Evolutionary conservation across 257 asterid species (phyloP).

Genomic region (Fraxinus anomala): DNA sequence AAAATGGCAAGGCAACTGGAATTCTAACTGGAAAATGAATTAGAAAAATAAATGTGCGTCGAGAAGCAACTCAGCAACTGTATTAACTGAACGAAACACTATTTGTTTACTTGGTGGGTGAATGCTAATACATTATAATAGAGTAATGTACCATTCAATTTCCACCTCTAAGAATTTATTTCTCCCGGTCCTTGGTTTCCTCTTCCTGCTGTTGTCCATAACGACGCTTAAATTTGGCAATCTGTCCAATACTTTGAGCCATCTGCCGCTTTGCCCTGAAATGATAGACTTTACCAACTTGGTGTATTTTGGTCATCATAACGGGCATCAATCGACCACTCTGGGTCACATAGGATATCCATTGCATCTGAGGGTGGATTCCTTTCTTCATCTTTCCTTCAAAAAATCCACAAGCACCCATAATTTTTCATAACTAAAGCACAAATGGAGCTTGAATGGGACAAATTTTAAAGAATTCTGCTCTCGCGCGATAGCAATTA

Average conservation of each 20-base stretch:
- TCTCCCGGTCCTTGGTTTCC: conserved; percentile 34
- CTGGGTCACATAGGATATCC: conserved; percentile 81
- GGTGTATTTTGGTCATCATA: conserved; percentile 70
- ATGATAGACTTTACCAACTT: conserved; percentile 73
- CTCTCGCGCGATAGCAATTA: too few relatives aligned
- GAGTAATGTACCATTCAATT: background rate
- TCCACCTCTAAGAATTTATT: conserved; percentile 24
- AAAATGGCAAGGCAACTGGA: background rate
- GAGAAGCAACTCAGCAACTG: background rate
- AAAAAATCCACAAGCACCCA: conserved; percentile 8
- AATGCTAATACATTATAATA: background rate
- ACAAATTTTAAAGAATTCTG: too few relatives aligned
- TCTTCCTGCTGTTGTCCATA: conserved; percentile 55
- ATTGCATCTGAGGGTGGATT: conserved; percentile 75
- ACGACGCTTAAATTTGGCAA: conserved; percentile 70
- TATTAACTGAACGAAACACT: background rate
- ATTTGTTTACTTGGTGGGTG: background rate
- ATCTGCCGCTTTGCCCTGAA: conserved; percentile 64
- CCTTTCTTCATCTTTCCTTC: conserved; percentile 74
- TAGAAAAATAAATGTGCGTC: background rate
- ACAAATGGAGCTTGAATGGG: too few relatives aligned
- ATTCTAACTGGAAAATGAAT: background rate
- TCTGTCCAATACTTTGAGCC: conserved; percentile 70
- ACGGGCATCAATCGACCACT: conserved; percentile 65
- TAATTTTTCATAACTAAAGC: too few relatives aligned